phyloP scores from a whole-genome alignment of 305 asterid species.

The Rubia balearica region DNA sequence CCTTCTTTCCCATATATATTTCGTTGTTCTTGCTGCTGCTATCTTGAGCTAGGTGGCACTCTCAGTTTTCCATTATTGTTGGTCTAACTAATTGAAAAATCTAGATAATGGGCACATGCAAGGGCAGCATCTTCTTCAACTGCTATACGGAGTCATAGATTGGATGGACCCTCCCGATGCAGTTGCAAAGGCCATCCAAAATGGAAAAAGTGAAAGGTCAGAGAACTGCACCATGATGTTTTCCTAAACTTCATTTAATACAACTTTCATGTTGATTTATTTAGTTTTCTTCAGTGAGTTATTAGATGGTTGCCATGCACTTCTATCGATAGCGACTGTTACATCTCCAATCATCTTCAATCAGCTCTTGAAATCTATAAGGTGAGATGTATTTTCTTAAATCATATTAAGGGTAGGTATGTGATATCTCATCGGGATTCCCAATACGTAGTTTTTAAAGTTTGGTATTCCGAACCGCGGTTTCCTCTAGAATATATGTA shows the following conservation, averaged over 20 bases:
- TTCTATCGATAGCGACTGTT: constrained; percentile 73
- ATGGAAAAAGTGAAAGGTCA: constrained; percentile 93
- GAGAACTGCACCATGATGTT: constrained; percentile 15
- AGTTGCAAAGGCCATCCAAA: constrained; percentile 59
- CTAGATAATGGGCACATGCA: constrained; percentile 65
- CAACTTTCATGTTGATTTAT: constrained; percentile 18
- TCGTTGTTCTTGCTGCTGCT: not conserved
- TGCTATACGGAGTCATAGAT: constrained; percentile 65
- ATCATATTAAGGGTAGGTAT: constrained; percentile 55
- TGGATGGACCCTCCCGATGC: constrained; percentile 94
- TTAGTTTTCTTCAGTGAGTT: constrained; percentile 61
- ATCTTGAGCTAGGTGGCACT: not conserved
- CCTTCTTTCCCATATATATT: too few relatives aligned
- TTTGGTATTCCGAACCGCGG: not conserved
- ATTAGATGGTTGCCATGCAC: constrained; percentile 95
- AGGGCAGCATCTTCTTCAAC: constrained; percentile 75
- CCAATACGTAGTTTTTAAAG: not conserved
- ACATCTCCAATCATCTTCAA: constrained; percentile 69
- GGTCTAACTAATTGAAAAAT: constrained; percentile 24
- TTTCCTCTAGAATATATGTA: not conserved
- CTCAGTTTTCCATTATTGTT: not conserved
- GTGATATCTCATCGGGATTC: not conserved
- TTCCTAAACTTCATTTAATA: constrained; percentile 2
- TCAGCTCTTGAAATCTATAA: constrained; percentile 67
- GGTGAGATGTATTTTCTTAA: constrained; percentile 68